Base-by-base conservation (phyloP, 257 asterid species). In the Misopates orontium region DNA sequence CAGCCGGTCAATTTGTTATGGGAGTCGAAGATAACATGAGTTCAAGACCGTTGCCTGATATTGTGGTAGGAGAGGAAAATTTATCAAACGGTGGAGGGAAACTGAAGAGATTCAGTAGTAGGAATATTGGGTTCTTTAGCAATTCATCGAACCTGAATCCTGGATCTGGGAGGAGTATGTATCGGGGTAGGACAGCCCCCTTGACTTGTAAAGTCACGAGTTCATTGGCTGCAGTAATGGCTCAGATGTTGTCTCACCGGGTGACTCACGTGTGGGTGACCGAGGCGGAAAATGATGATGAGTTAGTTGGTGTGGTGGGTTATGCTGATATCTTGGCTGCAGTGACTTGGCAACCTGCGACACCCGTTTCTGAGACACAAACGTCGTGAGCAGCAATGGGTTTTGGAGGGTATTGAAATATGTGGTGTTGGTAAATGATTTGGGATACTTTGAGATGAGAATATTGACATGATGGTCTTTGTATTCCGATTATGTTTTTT, bases 181-280 rank as follows among this genome's bases (percentile, higher is more conserved):
- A 86, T 54, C 84, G 99, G 2, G 96, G 99, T 19, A 83, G 99
- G 74, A 86, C 91, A 22, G 88, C 97, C 0, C 99, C 99, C 1
- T 72, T 94, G 78, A 94, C 95, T 2, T 94, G 99, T 72, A 90
- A 81, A 76, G 81, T 53, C 3, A 83, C 95, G 19, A 88, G 91
- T 45, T 86, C 99, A 3, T 62, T 94, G 73, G 99, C 99, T 0
- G 99, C 99, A 0, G 96, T 94, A 0, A 94, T 90, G 99, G 97
- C 97, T 5, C 99, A 94, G 83, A 88, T 94, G 95, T 58, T 94
- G 77, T 94, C 99, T 1, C 99, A 94, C 71, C 80, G 99, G 16
- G 96, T 97, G 1, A 86, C 85, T 8, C 96, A 90, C 55, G 97
- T 90, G 41, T 94, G 99, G 99, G 99, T 94, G n/a, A 90, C 97